Evolutionary conservation across 495 filamentous ascomycete species (phyloP).

Genomic region (Paragyromitra xinjiangensis): DNA sequence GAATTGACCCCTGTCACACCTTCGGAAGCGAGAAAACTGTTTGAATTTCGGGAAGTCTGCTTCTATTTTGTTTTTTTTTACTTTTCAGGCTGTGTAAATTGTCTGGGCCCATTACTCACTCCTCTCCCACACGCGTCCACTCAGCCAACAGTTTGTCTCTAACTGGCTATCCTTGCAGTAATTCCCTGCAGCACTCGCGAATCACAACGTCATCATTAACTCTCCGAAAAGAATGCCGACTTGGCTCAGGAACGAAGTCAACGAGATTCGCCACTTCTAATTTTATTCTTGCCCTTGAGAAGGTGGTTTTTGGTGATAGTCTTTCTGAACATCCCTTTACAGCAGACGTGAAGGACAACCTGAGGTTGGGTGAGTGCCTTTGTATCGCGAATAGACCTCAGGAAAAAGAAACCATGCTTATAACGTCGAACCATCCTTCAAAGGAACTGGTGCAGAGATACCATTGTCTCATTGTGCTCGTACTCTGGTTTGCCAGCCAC

Average conservation of each 20-base stretch:
- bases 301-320: not conserved
- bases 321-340: not conserved
- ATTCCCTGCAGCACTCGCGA: slow-evolving; percentile 23
- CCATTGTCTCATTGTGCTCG: not conserved
- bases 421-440: slow-evolving; percentile 10
- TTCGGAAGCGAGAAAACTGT: slow-evolving; percentile 33
- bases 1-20: slow-evolving; percentile 33
- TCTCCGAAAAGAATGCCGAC: slow-evolving; percentile 22
- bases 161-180: not conserved
- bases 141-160: slow-evolving; percentile 9
- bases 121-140: slow-evolving; percentile 24
- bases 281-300: slow-evolving; percentile 16
- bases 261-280: slow-evolving; percentile 22
- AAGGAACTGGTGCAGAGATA: not conserved
- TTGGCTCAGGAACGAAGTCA: slow-evolving; percentile 35
- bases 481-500: slow-evolving; percentile 5
- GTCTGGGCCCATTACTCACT: slow-evolving; percentile 16
- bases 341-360: not conserved
- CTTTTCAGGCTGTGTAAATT: slow-evolving; percentile 39
- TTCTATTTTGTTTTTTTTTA: slow-evolving; percentile 12
- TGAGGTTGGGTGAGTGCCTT: not conserved
- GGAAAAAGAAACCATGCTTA: slow-evolving; percentile 18
- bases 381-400: slow-evolving; percentile 4
- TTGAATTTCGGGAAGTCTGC: slow-evolving; percentile 24
- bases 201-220: slow-evolving; percentile 29